Base-by-base conservation (phyloP, 2,329 filamentous ascomycete genomes). In the Cordyceps tenuipes region DNA sequence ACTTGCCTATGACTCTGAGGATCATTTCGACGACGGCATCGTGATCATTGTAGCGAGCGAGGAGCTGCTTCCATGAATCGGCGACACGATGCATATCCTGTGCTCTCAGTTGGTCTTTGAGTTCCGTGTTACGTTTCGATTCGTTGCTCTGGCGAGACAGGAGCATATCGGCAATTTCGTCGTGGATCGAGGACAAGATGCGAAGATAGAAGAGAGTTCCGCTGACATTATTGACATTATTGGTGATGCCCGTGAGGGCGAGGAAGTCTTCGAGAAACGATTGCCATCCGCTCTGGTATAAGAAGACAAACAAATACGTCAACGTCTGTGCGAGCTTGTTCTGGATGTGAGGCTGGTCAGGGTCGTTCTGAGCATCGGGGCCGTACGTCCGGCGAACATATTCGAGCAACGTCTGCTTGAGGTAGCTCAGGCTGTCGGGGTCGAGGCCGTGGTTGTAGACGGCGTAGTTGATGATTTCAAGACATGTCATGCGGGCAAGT, bases 261-360 rank as follows among this genome's bases (percentile, higher is more conserved):
- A 94, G 79, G 66, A 97, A 89, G 71, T 99, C 94, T 68, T 96
- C 90, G 71, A 99, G 86, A 74, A 97, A 97, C 62, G 79, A 84
- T 68, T 90, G 83, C 94, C 94, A 99, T 43, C 89, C 88, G 57
- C 88, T 84, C 57, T 85, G 85, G 73, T 99, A 99, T 59, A 96
- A 81, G 13, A 87, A 85, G 41, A 91, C 88, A 73, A 99, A 99
- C 55, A 99, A 85, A 69, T 91, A 94, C 10, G 94, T 99, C 67
- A 99, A 78, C 13, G 92, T 96, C 76, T 99, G 94, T 50, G 93
- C 92, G 66, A 99, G 84, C 76, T 99, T 99, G 77, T 97, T 99
- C 75, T 97, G 93, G 48, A 99, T 87, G 65, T 84, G 83, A 26
- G 84, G 73, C 9, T 87, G 84, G 71, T 99, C 94, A 64, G 86